Conservation (phyloP, 2,329 filamentous ascomycete species). For the Arthrobotrys megalospora region DNA sequence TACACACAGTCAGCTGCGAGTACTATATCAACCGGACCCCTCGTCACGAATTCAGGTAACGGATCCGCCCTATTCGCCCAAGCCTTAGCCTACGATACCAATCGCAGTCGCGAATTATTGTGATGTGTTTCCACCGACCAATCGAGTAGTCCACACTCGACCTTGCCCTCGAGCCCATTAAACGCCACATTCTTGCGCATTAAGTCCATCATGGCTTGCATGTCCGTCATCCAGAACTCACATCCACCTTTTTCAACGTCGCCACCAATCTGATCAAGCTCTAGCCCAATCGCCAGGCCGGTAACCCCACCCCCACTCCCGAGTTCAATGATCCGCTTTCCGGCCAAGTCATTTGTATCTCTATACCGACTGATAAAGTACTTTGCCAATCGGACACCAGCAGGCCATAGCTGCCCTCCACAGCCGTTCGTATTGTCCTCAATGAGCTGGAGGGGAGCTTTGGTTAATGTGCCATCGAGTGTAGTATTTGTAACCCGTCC, state of each 20-base stretch:
- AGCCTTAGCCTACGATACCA: slow-evolving; percentile 1
- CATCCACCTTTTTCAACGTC: slow-evolving; percentile 67
- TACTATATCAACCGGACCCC: slow-evolving; percentile 80
- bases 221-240: slow-evolving; percentile 85
- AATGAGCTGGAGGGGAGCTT: slow-evolving; percentile 79
- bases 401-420: slow-evolving; percentile 94
- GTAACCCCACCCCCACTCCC: slow-evolving; percentile 93
- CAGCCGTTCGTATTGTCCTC: slow-evolving; percentile 91
- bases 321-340: slow-evolving; percentile 76
- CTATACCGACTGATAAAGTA: slow-evolving; percentile 78
- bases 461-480: slow-evolving; percentile 81
- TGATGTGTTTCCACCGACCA: slow-evolving; percentile 73
- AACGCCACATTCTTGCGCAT: slow-evolving; percentile 90
- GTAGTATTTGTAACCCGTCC: slow-evolving; percentile 70
- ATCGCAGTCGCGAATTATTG: slow-evolving; percentile 15
- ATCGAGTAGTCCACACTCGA: slow-evolving; percentile 80
- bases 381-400: slow-evolving; percentile 87
- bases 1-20: slow-evolving; percentile 98
- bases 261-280: slow-evolving; percentile 47
- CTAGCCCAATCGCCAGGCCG: slow-evolving; percentile 71
- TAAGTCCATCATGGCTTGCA: slow-evolving; percentile 84
- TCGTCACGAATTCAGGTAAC: slow-evolving; percentile 72
- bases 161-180: slow-evolving; percentile 78
- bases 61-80: slow-evolving; percentile 73
- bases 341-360: slow-evolving; percentile 52